These are phyloP conservation scores for Penicillium fimorum DNA, from an alignment of 495 filamentous ascomycete species.

Conservation along the genomic window DNA sequence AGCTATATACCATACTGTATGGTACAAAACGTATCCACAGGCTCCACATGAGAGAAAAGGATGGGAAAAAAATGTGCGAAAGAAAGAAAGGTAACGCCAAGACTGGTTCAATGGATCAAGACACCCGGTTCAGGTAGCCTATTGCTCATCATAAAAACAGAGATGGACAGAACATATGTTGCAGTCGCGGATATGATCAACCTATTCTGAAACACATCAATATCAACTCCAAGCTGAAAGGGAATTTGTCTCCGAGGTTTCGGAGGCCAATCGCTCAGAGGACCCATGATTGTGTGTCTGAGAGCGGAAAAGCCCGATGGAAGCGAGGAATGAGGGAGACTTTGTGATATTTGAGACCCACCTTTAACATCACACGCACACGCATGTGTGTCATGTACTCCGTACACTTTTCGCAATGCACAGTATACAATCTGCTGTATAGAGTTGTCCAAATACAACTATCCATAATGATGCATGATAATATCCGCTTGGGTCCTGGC, in stretches of 20 bases:
- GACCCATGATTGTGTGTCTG: constrained; percentile 3
- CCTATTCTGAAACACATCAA: background rate
- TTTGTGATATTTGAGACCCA: constrained; percentile 2
- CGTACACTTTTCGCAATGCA: background rate
- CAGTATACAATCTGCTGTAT: background rate
- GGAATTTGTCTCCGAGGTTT: background rate
- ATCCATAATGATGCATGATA: background rate
- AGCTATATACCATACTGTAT: background rate
- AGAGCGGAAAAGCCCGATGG: constrained; percentile 1
- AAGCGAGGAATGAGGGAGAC: background rate
- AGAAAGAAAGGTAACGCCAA: background rate
- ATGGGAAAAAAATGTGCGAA: background rate
- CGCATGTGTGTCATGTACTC: background rate
- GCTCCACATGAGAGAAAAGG: background rate
- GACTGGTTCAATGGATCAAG: background rate
- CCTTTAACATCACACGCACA: background rate
- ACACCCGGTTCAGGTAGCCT: background rate
- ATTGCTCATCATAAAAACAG: background rate
- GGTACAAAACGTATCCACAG: background rate
- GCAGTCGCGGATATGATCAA: background rate
- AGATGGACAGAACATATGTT: background rate
- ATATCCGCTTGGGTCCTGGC: background rate
- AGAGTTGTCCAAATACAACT: background rate
- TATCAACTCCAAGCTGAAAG: background rate
- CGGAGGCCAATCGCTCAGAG: background rate